Conservation (phyloP, 2,329 filamentous ascomycete species). For the Coccinonectria pachysandricola region DNA sequence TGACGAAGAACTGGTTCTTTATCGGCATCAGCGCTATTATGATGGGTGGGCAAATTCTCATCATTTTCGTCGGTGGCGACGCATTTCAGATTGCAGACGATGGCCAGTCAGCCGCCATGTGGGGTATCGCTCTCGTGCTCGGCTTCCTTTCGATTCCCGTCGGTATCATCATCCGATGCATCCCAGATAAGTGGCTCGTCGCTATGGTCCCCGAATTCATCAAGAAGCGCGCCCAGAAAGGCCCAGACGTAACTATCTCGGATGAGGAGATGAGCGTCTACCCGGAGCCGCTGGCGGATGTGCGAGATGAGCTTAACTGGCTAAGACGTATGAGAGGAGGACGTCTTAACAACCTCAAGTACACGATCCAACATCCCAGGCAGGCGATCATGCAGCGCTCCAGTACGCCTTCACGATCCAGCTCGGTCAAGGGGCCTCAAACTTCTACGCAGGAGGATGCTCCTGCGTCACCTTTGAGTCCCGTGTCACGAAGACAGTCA, state of each 20-base stretch:
- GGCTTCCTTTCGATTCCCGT: slow-evolving; percentile 78
- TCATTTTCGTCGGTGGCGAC: slow-evolving; percentile 73
- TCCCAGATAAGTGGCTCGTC: slow-evolving; percentile 62
- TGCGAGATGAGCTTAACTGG: slow-evolving; percentile 72
- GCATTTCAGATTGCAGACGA: slow-evolving; percentile 63
- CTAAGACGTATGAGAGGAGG: slow-evolving; percentile 73
- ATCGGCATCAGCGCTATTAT: slow-evolving; percentile 76
- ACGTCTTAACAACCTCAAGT: slow-evolving; percentile 70
- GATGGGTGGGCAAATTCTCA: slow-evolving; percentile 80
- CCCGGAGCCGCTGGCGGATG: slow-evolving; percentile 61
- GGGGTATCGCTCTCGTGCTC: slow-evolving; percentile 78
- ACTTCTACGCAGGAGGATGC: slow-evolving; percentile 53
- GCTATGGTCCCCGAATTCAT: slow-evolving; percentile 43
- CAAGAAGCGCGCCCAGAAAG: slow-evolving; percentile 35
- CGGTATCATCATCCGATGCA: slow-evolving; percentile 67
- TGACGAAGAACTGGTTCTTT: slow-evolving; percentile 81
- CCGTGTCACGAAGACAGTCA: slow-evolving; percentile 53
- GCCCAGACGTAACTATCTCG: slow-evolving; percentile 49
- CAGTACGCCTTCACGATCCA: slow-evolving; percentile 53
- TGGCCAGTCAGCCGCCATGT: slow-evolving; percentile 61
- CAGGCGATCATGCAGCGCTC: slow-evolving; percentile 55
- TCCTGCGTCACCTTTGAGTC: slow-evolving; percentile 40
- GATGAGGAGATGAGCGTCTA: slow-evolving; percentile 60
- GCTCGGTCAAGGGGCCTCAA: slow-evolving; percentile 48
- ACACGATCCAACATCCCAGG: slow-evolving; percentile 64